These are phyloP conservation scores for Psilocybe cyanescens DNA, from an alignment of 768 basidiomycete species.

Conservation along the genomic window DNA sequence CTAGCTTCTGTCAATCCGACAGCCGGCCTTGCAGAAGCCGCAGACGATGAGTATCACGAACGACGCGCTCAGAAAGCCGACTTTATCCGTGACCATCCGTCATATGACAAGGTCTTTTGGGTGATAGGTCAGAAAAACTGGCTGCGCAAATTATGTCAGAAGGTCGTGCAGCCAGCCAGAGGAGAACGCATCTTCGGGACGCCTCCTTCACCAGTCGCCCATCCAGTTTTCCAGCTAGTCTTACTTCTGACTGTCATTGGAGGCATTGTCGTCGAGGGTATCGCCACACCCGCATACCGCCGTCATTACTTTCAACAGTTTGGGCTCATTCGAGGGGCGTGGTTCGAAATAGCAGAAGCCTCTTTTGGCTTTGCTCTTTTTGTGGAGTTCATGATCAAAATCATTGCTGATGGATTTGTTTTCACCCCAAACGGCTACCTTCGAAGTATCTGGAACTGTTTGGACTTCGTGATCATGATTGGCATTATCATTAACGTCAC, in stretches of 20 bases:
- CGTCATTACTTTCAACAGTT: constrained; percentile 65
- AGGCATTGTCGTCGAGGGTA: constrained; percentile 79
- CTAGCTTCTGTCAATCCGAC: constrained; percentile 68
- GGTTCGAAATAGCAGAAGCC: constrained; percentile 87
- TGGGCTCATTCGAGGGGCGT: constrained; percentile 67
- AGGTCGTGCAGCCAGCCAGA: constrained; percentile 77
- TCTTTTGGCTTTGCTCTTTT: constrained; percentile 73
- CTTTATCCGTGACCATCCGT: constrained; percentile 87
- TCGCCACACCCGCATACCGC: constrained; percentile 87
- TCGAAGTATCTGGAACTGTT: constrained; percentile 88
- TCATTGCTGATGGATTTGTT: constrained; percentile 89
- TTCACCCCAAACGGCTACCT: constrained; percentile 94
- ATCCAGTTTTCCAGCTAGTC: constrained; percentile 74
- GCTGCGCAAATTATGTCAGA: constrained; percentile 79
- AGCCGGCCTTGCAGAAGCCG: constrained; percentile 48
- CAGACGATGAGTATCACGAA: constrained; percentile 69
- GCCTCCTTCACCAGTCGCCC: constrained; percentile 63
- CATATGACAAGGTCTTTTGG: constrained; percentile 92
- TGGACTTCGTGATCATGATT: constrained; percentile 85
- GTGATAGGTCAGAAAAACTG: constrained; percentile 80
- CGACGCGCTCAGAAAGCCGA: constrained; percentile 78
- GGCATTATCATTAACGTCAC: constrained; percentile 78
- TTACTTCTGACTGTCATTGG: constrained; percentile 79
- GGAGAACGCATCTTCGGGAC: constrained; percentile 90
- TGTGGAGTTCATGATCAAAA: constrained; percentile 86